These are phyloP conservation scores for Smittium culicis DNA, from an alignment of 371 early-diverging fungal genomes.

Conservation along the genomic window DNA sequence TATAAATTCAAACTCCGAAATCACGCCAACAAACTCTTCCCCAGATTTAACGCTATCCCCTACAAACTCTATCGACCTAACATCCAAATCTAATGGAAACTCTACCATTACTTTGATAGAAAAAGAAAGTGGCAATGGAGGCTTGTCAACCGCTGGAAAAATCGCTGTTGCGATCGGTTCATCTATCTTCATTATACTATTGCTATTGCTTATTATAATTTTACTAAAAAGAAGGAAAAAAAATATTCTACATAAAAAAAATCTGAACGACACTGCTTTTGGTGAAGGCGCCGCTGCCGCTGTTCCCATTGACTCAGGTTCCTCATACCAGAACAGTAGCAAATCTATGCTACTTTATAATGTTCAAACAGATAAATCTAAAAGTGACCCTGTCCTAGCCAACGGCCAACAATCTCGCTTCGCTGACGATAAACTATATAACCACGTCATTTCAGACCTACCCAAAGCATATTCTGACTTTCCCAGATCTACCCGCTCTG, in stretches of 20 bases:
- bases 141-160: not conserved
- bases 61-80: not conserved
- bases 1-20: not conserved
- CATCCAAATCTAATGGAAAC: not conserved
- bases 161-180: not conserved
- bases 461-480: not conserved
- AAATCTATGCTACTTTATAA: not conserved
- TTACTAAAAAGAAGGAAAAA: not conserved
- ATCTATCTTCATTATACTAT: not conserved
- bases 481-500: not conserved
- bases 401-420: not conserved
- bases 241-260: not conserved
- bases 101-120: not conserved
- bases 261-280: not conserved
- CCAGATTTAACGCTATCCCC: not conserved
- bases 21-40: not conserved
- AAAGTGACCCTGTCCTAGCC: not conserved
- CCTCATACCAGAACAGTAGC: not conserved
- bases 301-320: not conserved
- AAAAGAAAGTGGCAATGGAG: not conserved
- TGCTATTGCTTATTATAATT: slow-evolving; percentile 4
- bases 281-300: not conserved
- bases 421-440: not conserved
- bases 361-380: not conserved
- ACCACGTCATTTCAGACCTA: not conserved